These are phyloP conservation scores for Dactylorhiza incarnata DNA, from an alignment of 106 monocot species.

Conservation along the genomic window DNA sequence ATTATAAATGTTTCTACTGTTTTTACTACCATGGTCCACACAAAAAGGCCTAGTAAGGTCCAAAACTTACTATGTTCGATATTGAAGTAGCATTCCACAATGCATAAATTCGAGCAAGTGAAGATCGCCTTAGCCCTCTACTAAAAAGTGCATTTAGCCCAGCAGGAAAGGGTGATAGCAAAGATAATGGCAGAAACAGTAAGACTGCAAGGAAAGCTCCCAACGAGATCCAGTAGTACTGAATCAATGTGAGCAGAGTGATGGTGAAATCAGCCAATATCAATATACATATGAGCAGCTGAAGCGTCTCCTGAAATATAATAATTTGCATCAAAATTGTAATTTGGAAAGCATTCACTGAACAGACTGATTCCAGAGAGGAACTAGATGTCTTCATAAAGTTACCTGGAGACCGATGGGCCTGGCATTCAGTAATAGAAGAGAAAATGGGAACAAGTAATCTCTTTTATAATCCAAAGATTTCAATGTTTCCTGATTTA, in stretches of 20 bases:
- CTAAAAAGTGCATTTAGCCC: conserved; percentile 91
- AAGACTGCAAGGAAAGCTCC: conserved; percentile 75
- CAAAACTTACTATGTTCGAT: conserved; percentile 71
- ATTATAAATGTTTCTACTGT: neutral
- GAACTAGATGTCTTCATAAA: neutral
- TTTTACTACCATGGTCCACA: neutral
- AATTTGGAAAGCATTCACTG: neutral
- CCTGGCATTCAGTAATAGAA: conserved; percentile 67
- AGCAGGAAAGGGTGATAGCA: conserved; percentile 80
- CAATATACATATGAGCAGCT: conserved; percentile 62
- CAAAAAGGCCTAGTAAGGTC: neutral
- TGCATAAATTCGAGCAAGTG: conserved; percentile 88
- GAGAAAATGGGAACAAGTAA: conserved; percentile 69
- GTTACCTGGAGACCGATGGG: conserved; percentile 76
- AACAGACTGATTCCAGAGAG: neutral
- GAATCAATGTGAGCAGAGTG: conserved; percentile 65
- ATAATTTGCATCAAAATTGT: neutral
- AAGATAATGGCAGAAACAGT: conserved; percentile 75
- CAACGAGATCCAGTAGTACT: conserved; percentile 87
- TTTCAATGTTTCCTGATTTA: conserved; percentile 59
- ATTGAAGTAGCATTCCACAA: conserved; percentile 81
- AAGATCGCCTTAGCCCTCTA: conserved; percentile 67
- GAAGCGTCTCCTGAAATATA: conserved; percentile 63
- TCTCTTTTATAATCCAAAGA: conserved; percentile 59
- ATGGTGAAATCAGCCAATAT: conserved; percentile 69